Base-by-base conservation (phyloP, 2,329 filamentous ascomycete species). In the Alternaria incomplexa region DNA sequence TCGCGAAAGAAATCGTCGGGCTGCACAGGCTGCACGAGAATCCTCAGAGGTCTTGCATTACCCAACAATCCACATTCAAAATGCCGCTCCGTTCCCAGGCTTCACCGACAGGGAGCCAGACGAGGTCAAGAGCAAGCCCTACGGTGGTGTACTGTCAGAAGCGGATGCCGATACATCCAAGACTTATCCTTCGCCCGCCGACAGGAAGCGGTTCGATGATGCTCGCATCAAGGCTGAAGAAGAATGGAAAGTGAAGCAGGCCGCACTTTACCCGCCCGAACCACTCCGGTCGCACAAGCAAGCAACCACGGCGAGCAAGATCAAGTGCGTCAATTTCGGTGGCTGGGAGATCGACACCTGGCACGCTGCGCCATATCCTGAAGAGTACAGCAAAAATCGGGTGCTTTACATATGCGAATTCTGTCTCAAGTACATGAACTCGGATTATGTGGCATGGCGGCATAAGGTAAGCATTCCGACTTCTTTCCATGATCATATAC, bases 371-470 rank as follows among this genome's bases (percentile, higher is more conserved):
- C 96, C 96, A 12, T 99, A 99, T 77, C 96, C 96, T 0, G 96
- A 97, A 78, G 96, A 99, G 81, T 99, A 99, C 83, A 98, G 93
- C 79, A 90, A 95, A 67, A 98, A 99, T 77, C 90, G 93, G 28
- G 92, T 97, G 40, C 87, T 99, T n/a, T 98, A 97, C 81, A 98
- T 99, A 67, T 99, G 96, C 85, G 96, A 99, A 80, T 99, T 98
- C 80, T 99, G 96, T 78, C 85, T 99, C 63, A 99, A 98, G 81
- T 99, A 99, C 83, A 97, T 99, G 93, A 97, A 96, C 80, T 98
- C 96, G 17, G 95, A 97, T 78, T 98, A 97, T 74, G 96, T 99
- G 26, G 95, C 96, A 13, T 98, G 95, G 93, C 89, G 96, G 56
- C 96, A 99, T 81, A 98, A 98, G 83, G 81, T 81, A 74, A 61